These are phyloP conservation scores for Xylaria arbuscula DNA, from an alignment of 2,329 filamentous ascomycete genomes.

Conservation along the genomic window DNA sequence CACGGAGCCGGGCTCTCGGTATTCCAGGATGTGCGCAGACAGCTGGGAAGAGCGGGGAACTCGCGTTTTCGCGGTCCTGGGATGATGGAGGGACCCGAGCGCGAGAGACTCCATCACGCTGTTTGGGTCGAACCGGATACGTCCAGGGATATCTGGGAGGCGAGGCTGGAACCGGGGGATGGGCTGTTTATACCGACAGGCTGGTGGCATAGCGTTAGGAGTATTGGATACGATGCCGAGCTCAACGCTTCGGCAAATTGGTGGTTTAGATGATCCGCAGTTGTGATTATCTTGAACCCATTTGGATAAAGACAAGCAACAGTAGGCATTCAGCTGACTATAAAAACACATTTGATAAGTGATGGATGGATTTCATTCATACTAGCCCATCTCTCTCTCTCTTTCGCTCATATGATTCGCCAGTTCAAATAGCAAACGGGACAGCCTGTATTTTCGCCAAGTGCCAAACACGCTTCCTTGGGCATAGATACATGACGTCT, in stretches of 20 bases:
- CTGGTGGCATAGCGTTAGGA: conserved; percentile 89
- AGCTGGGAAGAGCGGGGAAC: conserved; percentile 54
- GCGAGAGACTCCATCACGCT: conserved; percentile 70
- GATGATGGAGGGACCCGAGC: conserved; percentile 90
- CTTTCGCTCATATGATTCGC: no score
- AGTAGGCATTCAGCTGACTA: no score
- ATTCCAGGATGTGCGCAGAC: conserved; percentile 65
- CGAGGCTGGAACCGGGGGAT: conserved; percentile 71
- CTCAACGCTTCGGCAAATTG: conserved; percentile 71
- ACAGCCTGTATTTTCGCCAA: no score
- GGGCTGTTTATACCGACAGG: conserved; percentile 82
- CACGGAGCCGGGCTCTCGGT: conserved; percentile 72
- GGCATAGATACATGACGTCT: no score
- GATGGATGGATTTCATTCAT: no score
- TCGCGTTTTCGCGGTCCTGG: conserved; percentile 77
- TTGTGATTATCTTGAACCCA: neutral
- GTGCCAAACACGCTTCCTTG: no score
- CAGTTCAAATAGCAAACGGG: no score
- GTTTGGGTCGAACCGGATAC: conserved; percentile 69
- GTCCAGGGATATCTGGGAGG: conserved; percentile 59
- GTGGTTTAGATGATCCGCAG: conserved; percentile 75
- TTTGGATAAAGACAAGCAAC: neutral
- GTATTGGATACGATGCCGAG: conserved; percentile 59
- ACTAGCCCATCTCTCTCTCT: no score
- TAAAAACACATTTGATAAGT: no score